Evolutionary conservation across 2,329 filamentous ascomycete genomes (phyloP).

Genomic region (Fusarium xyrophilum): DNA sequence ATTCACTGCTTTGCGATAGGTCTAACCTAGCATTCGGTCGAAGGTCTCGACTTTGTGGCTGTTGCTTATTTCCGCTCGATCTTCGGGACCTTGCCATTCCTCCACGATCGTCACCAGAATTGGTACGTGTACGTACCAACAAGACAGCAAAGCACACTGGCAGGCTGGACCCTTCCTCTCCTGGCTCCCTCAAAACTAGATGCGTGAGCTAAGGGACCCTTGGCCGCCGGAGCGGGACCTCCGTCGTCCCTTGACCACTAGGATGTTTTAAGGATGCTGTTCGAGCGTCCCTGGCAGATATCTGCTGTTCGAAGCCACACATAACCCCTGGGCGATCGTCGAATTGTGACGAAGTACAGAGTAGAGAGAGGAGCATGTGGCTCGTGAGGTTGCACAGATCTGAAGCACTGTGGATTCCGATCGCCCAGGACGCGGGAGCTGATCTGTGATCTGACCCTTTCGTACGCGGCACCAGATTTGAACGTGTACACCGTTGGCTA

Average conservation of each 20-base stretch:
- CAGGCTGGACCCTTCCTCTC: background rate
- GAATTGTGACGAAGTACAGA: background rate
- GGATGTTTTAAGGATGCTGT: slow-evolving; percentile 5
- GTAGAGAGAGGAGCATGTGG: slow-evolving; percentile 1
- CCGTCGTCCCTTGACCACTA: background rate
- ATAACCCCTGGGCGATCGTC: background rate
- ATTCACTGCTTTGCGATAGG: background rate
- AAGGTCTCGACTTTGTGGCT: background rate
- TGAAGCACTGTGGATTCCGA: slow-evolving; percentile 13
- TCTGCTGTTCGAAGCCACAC: background rate
- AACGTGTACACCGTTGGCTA: slow-evolving; percentile 2
- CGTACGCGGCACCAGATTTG: background rate
- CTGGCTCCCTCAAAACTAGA: slow-evolving; percentile 4
- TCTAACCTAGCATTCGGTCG: background rate
- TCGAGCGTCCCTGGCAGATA: background rate
- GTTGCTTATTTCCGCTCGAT: slow-evolving; percentile 14
- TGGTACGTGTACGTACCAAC: background rate
- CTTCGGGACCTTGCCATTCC: background rate
- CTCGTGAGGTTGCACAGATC: slow-evolving; percentile 18
- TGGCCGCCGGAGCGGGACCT: slow-evolving; percentile 5
- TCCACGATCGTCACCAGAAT: slow-evolving; percentile 12
- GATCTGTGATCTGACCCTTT: background rate
- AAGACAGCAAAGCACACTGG: background rate
- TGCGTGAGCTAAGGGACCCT: background rate
- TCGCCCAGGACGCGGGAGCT: slow-evolving; percentile 1